Evolutionary conservation across 441 rosid genomes (phyloP), one percentile per base, ranked within the genome.

Genomic region (Pelargonium cotyledonis): DNA sequence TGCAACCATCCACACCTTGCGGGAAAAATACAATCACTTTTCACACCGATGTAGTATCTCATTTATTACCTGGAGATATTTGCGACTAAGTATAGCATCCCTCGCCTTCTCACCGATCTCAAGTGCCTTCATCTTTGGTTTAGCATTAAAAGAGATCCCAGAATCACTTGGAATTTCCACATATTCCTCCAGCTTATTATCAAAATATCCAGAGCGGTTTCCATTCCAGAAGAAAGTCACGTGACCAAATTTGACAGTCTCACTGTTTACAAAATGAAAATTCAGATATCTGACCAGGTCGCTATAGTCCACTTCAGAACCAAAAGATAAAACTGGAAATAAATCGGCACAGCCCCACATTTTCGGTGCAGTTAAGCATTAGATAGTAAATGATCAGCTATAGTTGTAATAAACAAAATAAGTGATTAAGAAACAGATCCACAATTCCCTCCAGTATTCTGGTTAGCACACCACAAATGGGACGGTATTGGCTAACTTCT

Each of bases 161-260:
- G 72, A 68, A 77, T 94, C 99, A 81, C 99, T 89, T 3, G 95
- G 97, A 76, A 94, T 84, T 79, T 91, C 99, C 66, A 89, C 89
- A 47, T 94, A 91, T 77, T 91, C 83, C 76, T 91, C 99, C 85
- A 88, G 44, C 63, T 85, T 79, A 12, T 85, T 43, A 18, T 89
- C 82, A 75, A 94, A 94, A 81, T 70, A 94, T 46, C 99, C 99
- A 65, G 97, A 94, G 44, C 97, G 94, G 75, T 94, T 94, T 69
- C 99, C 99, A 74, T 94, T 91, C 99, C 99, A 94, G 79, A 94
- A 94, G 88, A 91, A 94, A 55, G 99, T 94, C 66, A 94, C 96
- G 65, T 91, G 99, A n/a, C 97, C 97, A 77, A 94, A 94, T 81
- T 94, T 94, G 61, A 94, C 99, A 18, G 99, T 94, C 81, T 94